Base-by-base conservation (phyloP, 2,329 filamentous ascomycete species). In the Neofusicoccum umdonicola region DNA sequence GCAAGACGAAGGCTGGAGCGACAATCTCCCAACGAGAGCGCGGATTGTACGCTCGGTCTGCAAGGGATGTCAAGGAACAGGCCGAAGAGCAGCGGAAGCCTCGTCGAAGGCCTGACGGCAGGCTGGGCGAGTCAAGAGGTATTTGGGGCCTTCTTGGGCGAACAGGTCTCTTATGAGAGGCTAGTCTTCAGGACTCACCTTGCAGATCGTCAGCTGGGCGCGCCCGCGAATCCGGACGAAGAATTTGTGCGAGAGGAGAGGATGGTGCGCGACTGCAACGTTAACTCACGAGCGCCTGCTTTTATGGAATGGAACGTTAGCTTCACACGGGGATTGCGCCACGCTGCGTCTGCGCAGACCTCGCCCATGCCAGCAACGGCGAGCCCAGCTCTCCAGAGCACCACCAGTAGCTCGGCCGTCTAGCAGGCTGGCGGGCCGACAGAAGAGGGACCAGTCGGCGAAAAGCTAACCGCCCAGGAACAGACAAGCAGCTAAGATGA, bases 241-340 rank as follows among this genome's bases (percentile, higher is more conserved):
- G 57, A 67, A 58, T 67, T 65, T 66, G 66, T 68, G 61, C 60
- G 63, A 65, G 63, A 68, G 68, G 60, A 68, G 68, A 67, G 67
- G 67, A 69, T 68, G 68, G 67, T 65, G 65, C 65, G 69, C 67
- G 69, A 68, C 67, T 76, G 74, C 71, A 76, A 76, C 73, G 67
- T 73, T 69, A 72, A 67, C 69, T 71, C 68, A 22, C 68, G 67
- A 70, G 69, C 71, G 70, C 70, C 70, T 12, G 70, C 68, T 52
- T 68, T 66, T 68, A 19, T 66, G 66, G 68, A 72, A 74, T 75
- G 71, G 68, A 70, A 71, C 70, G 70, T 69, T 70, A 73, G 69
- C 69, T 68, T 69, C 73, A 69, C 69, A 66, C 69, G 6, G 1
- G 65, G 68, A 67, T 58, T 63, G 67, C 66, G 68, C 69, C 66